Evolutionary conservation across 345 rosid genomes (phyloP).

Genomic region (Salix exigua): DNA sequence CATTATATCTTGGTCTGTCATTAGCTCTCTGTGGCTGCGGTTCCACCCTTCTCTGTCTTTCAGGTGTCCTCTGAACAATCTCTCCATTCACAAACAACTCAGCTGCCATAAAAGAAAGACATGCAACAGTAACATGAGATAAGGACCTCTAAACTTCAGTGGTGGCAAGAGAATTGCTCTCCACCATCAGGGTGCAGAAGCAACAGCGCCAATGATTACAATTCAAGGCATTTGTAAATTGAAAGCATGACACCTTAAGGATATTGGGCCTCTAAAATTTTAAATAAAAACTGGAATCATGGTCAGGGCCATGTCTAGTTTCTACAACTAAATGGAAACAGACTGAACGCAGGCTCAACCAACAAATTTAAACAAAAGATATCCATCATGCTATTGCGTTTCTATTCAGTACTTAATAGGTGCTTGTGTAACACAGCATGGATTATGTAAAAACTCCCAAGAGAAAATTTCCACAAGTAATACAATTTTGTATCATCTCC

Average conservation of each 20-base stretch:
- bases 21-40: conserved; percentile 93
- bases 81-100: conserved; percentile 92
- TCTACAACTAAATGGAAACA: background rate
- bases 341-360: background rate
- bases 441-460: background rate
- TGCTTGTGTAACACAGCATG: background rate
- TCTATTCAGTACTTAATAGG: background rate
- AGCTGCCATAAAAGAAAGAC: conserved; percentile 59
- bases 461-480: background rate
- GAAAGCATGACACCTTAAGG: background rate
- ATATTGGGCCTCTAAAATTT: background rate
- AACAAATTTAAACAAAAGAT: background rate
- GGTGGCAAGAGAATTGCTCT: background rate
- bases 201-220: background rate
- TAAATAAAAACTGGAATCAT: background rate
- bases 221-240: background rate
- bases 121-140: background rate
- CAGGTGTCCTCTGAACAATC: conserved; percentile 88
- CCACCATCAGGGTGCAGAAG: background rate
- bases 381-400: background rate
- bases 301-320: background rate
- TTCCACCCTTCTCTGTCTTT: conserved; percentile 86
- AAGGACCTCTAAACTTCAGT: background rate
- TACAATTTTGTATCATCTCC: background rate
- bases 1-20: conserved; percentile 94